Evolutionary conservation across 345 rosid species (phyloP).

Genomic region (Arabidopsis thaliana): DNA sequence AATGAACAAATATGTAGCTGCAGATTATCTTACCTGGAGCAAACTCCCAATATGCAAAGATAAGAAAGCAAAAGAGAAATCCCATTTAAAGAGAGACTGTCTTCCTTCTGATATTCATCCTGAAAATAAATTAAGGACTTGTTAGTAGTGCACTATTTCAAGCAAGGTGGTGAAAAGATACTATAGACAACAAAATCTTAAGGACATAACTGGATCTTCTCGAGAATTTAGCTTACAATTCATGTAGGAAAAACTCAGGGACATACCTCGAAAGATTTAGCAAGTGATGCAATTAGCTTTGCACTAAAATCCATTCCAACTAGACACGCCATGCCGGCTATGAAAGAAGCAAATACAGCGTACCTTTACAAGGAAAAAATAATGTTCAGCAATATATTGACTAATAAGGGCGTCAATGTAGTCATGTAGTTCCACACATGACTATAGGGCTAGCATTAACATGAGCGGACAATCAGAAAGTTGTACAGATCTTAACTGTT

Average conservation of each 20-base stretch:
- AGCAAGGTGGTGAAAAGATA: conserved; percentile 13
- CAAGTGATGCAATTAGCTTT: conserved; percentile 79
- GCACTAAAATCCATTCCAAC: conserved; percentile 93
- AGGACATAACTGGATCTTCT: not conserved
- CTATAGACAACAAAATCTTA: not conserved
- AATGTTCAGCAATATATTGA: not conserved
- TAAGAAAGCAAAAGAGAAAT: conserved; percentile 79
- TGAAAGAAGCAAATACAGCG: conserved; percentile 84
- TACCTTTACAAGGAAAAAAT: conserved; percentile 57
- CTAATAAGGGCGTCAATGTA: not conserved
- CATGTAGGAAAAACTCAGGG: conserved; percentile 14
- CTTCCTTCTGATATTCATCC: conserved; percentile 82
- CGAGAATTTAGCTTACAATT: conserved; percentile 2
- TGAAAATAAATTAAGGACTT: conserved; percentile 38
- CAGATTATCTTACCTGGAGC: conserved; percentile 64
- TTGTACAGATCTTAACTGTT: conserved; percentile 68
- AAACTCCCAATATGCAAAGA: conserved; percentile 82
- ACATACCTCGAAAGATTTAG: conserved; percentile 75
- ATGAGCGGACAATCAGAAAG: conserved; percentile 12
- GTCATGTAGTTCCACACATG: conserved; percentile 4
- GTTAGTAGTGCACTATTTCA: conserved; percentile 8
- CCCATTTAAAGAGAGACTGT: conserved; percentile 80
- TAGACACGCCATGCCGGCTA: conserved; percentile 86
- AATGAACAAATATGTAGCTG: conserved; percentile 17
- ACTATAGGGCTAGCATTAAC: conserved; percentile 14